Evolutionary conservation across 2,329 filamentous ascomycete genomes (phyloP), one percentile per base, ranked within the genome.

Genomic region (Thermochaetoides dissita): DNA sequence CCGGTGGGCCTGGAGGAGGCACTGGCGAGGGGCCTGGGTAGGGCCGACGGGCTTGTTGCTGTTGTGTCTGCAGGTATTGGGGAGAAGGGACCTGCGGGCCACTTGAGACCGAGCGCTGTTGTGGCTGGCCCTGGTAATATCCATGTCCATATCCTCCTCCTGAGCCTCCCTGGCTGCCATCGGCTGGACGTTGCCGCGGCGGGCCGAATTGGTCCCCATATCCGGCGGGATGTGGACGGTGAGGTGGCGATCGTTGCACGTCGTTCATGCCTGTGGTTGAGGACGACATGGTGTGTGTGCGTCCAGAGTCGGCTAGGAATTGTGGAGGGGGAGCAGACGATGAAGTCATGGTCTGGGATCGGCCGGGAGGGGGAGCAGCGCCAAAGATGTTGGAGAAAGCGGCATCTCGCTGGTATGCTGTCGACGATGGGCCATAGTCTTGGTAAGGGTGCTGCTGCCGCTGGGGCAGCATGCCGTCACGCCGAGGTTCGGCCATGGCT

Each of bases 331-430:
- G 57, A 35, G 81, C 72, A 50, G 86, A 80, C 43, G 84, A 87
- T 49, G 17, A 24, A 24, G 81, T 91, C 87, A 96, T 95, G 28
- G 89, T 95, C 58, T 95, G 88, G 44, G 88, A 93, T 60, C 91
- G 81, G 45, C 89, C 89, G 37, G 84, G 77, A 37, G 86, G 86
- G 50, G 85, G 87, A 50, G 84, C 74, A 50, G 79, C 79, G 53
- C 89, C 91, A 60, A 96, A 98, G 59, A 96, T 96, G 65, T 89
- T 89, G 51, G 84, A 86, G 63, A 93, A 98, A 51, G 89, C 91
- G 53, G 86, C 85, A 75, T 98, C 88, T 65, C 91, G 82, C 64
- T 91, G 84, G 56, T 69, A 71, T 24, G 17, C 17, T 24, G 17
- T 24, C 17, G 17, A 24, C 17, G 17, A 24, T 24, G 17, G 17